Evolutionary conservation across 441 rosid species (phyloP), one percentile per base, ranked within the genome.

Genomic region (Corymbia calophylla): DNA sequence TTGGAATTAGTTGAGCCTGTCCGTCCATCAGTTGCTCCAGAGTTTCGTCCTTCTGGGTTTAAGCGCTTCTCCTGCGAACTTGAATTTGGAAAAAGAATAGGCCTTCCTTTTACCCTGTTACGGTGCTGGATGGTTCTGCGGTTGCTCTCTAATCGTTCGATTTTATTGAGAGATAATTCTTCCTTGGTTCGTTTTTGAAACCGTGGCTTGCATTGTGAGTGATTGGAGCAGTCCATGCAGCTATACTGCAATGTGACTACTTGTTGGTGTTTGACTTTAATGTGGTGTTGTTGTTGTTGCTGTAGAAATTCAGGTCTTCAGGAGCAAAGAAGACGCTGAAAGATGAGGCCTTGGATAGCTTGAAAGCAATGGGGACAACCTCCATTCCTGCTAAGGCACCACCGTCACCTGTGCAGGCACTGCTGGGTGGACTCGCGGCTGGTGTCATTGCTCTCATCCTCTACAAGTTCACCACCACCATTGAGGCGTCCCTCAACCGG

Each of bases 381-480:
- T 89, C 96, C 8, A 88, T 96, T 29, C 94, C 92, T 87, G 91
- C 93, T 8, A 92, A 93, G 87, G 91, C 94, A 17, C 92, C 97
- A 48, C 96, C 98, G 87, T 94, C 99, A 23, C 94, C 98, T 31
- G 92, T 93, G 92, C 96, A 96, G 88, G 95, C 99, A 84, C 93
- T 97, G 84, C 93, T 97, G 44, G 99, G 99, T 86, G 98, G 95
- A 32, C 86, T 96, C 87, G 62, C 96, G 4, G 99, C 99, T 0
- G 99, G 95, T 87, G 97, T 96, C 68, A 96, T 97, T 88, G 96
- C 99, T 16, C 90, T 97, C 62, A 93, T 97, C 89, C 97, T 97
- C 88, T 97, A 97, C 86, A 96, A 97, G 91, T 97, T 96, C 93
- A 93, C 98, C 88, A 87, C 91, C 17, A 97, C 99, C 77, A 89